A percentile compares a stretch with the other conserved stretches of the same genome.
Evolutionary conservation across 805 yeast species (phyloP).

Genomic region (Suhomyces vadensis): DNA sequence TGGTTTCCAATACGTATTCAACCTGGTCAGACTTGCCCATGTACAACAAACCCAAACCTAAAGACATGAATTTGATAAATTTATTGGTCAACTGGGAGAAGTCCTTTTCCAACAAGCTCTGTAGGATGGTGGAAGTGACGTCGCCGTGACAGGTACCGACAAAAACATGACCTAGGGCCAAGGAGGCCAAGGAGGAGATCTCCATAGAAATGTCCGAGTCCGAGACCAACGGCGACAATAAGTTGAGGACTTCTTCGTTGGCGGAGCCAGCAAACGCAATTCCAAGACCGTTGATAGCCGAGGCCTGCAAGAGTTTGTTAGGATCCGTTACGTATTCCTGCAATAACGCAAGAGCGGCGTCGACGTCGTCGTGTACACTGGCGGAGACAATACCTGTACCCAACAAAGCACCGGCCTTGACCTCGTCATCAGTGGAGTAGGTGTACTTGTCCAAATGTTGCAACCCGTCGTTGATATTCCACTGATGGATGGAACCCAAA

Average conservation of each 20-base stretch:
- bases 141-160: slow-evolving; percentile 97
- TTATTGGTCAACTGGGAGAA: slow-evolving; percentile 74
- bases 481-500: slow-evolving; percentile 83
- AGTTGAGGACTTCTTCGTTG: slow-evolving; percentile 75
- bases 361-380: slow-evolving; percentile 94
- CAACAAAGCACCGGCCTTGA: slow-evolving; percentile 93
- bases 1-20: slow-evolving; percentile 90
- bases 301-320: slow-evolving; percentile 62
- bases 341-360: slow-evolving; percentile 82
- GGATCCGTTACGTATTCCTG: slow-evolving; percentile 77
- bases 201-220: slow-evolving; percentile 76
- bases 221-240: slow-evolving; percentile 78
- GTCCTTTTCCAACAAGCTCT: slow-evolving; percentile 85
- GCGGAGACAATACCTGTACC: slow-evolving; percentile 93
- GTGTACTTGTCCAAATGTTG: slow-evolving; percentile 87
- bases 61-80: slow-evolving; percentile 87
- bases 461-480: slow-evolving; percentile 89
- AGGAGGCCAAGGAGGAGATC: slow-evolving; percentile 79
- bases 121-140: slow-evolving; percentile 86
- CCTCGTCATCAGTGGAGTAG: slow-evolving; percentile 80
- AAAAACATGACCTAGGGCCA: slow-evolving; percentile 90
- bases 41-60: slow-evolving; percentile 87
- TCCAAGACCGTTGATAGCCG: slow-evolving; percentile 90
- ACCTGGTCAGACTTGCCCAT: slow-evolving; percentile 93
- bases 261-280: slow-evolving; percentile 94